These are phyloP conservation scores for Gillenia trifoliata DNA, from an alignment of 306 rosid species.

Conservation along the genomic window DNA sequence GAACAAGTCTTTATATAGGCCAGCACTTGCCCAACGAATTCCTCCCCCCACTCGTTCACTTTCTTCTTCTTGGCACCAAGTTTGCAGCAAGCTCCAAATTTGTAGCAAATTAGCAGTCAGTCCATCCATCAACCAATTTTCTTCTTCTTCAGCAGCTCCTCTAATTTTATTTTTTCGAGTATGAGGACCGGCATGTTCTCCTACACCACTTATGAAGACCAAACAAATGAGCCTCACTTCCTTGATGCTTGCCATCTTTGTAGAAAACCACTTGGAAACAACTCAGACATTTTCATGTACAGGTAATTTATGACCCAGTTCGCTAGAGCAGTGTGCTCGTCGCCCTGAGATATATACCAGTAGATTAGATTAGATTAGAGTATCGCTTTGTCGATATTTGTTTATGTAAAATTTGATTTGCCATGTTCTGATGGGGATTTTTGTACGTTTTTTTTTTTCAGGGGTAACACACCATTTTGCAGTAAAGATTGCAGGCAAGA, in stretches of 20 bases:
- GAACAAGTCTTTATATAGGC: conserved; percentile 33
- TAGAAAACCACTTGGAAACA: conserved; percentile 55
- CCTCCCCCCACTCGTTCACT: conserved; percentile 3
- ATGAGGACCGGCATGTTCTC: conserved; percentile 53
- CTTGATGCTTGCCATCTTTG: conserved; percentile 85
- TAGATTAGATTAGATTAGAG: neutral
- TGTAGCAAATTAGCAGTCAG: too few species aligned
- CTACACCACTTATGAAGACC: conserved; percentile 40
- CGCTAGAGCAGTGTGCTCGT: neutral
- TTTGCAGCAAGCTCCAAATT: too few species aligned
- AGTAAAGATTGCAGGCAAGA: conserved; percentile 91
- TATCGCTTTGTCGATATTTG: neutral
- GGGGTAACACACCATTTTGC: conserved; percentile 96
- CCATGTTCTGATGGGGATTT: conserved; percentile 21
- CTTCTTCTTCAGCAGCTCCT: neutral
- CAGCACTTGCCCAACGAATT: neutral
- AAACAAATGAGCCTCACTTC: conserved; percentile 59
- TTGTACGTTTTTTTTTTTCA: conserved; percentile 28
- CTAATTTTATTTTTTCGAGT: neutral
- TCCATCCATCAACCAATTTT: neutral
- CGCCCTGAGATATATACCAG: neutral
- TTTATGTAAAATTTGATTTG: neutral
- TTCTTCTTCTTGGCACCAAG: neutral
- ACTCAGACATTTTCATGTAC: conserved; percentile 89
- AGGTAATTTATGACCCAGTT: conserved; percentile 33